A percentile compares a stretch with the other conserved stretches of the same genome.
These are phyloP conservation scores for Rhodotorula taiwanensis DNA, from an alignment of 768 basidiomycete genomes.

Conservation along the genomic window DNA sequence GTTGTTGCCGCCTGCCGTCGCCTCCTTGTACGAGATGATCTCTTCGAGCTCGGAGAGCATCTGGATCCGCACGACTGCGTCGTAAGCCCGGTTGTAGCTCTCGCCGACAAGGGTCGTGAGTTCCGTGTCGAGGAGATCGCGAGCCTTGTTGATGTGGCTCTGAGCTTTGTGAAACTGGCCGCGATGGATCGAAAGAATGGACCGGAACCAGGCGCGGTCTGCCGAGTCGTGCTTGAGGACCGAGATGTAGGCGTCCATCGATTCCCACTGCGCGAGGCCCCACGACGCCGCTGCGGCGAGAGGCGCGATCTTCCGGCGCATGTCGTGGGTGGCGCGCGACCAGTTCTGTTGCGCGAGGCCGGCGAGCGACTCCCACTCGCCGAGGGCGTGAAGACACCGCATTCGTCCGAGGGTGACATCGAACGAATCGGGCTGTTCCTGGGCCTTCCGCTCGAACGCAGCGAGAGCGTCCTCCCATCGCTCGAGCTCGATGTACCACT, in stretches of 20 bases:
- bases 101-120: conserved; percentile 86
- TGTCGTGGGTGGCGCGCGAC: conserved; percentile 64
- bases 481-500: conserved; percentile 96
- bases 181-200: conserved; percentile 90
- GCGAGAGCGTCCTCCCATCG: conserved; percentile 89
- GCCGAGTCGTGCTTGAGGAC: conserved; percentile 89
- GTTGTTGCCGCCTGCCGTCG: conserved; percentile 64
- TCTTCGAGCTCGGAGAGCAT: conserved; percentile 98
- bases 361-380: conserved; percentile 92
- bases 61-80: conserved; percentile 92
- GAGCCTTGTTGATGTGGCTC: conserved; percentile 80
- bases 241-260: conserved; percentile 93
- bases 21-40: conserved; percentile 93
- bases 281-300: conserved; percentile 96
- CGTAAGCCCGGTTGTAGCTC: conserved; percentile 94
- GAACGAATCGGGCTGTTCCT: conserved; percentile 65
- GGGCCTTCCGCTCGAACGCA: conserved; percentile 72
- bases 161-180: conserved; percentile 90
- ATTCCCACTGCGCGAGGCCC: conserved; percentile 92
- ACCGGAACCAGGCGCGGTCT: conserved; percentile 90
- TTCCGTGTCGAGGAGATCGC: conserved; percentile 85
- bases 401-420: conserved; percentile 81
- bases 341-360: conserved; percentile 80
- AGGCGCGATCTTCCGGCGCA: conserved; percentile 83
- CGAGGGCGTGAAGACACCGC: conserved; percentile 92